Percentiles rank a stretch among this genome's conserved stretches.
These are phyloP conservation scores for Colletotrichum chlorophyti DNA, from an alignment of 2,329 filamentous ascomycete species.

Conservation along the genomic window DNA sequence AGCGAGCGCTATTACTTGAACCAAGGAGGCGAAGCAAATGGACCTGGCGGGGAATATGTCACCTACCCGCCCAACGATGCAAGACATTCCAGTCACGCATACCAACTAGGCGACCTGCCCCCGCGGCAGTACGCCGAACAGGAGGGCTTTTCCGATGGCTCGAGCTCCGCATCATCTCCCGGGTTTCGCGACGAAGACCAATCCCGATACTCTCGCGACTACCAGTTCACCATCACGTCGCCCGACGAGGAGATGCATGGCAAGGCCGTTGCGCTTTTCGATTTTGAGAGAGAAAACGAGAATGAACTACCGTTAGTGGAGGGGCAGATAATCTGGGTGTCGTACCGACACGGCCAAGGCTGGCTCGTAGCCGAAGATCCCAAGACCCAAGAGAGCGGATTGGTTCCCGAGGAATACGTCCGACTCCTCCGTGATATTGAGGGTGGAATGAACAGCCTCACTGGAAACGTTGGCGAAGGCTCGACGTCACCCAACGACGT, in stretches of 20 bases:
- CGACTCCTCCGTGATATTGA: constrained; percentile 91
- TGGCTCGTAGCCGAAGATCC: constrained; percentile 98
- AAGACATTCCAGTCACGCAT: constrained; percentile 60
- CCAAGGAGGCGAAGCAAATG: constrained; percentile 73
- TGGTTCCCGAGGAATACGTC: constrained; percentile 97
- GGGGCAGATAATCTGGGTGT: constrained; percentile 95
- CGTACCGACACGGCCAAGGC: constrained; percentile 93
- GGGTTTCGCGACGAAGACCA: constrained; percentile 68
- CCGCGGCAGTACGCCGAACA: constrained; percentile 54
- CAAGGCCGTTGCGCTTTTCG: constrained; percentile 92
- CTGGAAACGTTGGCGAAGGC: constrained; percentile 63
- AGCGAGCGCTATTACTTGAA: constrained; percentile 78
- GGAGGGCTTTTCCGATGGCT: constrained; percentile 64
- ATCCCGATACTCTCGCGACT: constrained; percentile 86
- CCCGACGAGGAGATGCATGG: constrained; percentile 98
- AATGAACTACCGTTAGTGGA: constrained; percentile 93
- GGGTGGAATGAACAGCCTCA: constrained; percentile 80
- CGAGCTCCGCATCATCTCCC: constrained; percentile 65
- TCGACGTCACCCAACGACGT: constrained; percentile 60
- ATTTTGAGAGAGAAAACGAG: constrained; percentile 94
- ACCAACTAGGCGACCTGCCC: constrained; percentile 53
- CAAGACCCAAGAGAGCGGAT: constrained; percentile 89
- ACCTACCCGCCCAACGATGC: constrained; percentile 75
- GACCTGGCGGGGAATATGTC: constrained; percentile 80
- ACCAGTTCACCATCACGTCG: constrained; percentile 92